phyloP scores from a whole-genome alignment of 192 early-diverging fungal genomes.

The Gamsiella multidivaricata region DNA sequence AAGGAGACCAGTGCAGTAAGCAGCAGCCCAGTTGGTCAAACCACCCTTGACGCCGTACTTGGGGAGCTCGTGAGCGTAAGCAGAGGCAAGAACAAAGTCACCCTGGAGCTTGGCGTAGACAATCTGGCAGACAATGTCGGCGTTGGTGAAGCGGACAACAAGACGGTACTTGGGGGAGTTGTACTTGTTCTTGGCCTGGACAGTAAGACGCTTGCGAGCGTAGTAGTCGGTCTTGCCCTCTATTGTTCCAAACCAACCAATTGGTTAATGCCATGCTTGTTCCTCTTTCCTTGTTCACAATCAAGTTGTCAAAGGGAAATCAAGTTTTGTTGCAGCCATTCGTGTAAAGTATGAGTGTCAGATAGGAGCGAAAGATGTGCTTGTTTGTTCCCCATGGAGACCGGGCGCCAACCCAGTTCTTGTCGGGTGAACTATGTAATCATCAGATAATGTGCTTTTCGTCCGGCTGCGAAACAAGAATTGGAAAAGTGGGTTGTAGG shows the following conservation, averaged over 20 bases:
- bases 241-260: constrained; percentile 49
- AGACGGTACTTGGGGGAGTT: constrained; percentile 99
- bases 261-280: not conserved
- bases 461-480: not conserved
- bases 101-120: constrained; percentile 98
- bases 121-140: constrained; percentile 95
- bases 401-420: constrained; percentile 61
- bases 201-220: constrained; percentile 97
- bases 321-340: too few relatives aligned
- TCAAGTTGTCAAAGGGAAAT: too few relatives aligned
- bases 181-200: constrained; percentile 99
- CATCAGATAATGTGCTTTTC: constrained; percentile 63
- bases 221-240: constrained; percentile 99
- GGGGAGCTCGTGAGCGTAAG: constrained; percentile 97
- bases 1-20: constrained; percentile 98
- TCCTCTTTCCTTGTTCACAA: too few relatives aligned
- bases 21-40: constrained; percentile 99
- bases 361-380: constrained; percentile 91
- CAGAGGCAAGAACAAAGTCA: constrained; percentile 93
- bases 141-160: constrained; percentile 99
- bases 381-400: constrained; percentile 64
- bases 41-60: constrained; percentile 96
- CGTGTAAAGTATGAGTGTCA: constrained; percentile 58
- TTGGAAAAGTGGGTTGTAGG: not conserved
- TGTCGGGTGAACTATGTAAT: constrained; percentile 88